Conservation (phyloP, 2,329 filamentous ascomycete genomes). For the Microsporum ferrugineum region DNA sequence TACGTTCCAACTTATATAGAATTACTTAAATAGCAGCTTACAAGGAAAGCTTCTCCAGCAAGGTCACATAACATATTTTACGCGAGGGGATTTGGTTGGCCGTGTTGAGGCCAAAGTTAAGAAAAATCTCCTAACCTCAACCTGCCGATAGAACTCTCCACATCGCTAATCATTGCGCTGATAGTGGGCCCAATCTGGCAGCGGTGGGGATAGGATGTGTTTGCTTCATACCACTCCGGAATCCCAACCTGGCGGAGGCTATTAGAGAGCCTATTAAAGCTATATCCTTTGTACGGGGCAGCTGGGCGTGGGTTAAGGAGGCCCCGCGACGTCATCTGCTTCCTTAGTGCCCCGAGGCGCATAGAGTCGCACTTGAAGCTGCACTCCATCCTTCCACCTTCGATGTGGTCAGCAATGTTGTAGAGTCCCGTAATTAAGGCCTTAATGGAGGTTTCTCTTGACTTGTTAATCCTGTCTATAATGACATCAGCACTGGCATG, state of each 20-base stretch:
- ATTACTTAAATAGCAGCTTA: no score
- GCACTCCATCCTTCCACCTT: not conserved
- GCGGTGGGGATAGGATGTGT: no score
- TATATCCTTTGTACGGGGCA: not conserved
- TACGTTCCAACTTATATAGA: no score
- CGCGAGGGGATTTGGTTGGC: no score
- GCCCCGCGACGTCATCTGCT: not conserved
- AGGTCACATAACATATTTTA: no score
- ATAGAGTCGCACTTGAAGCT: not conserved
- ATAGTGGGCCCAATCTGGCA: no score
- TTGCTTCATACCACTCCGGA: not conserved
- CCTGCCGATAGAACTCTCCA: no score
- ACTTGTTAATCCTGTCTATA: not conserved
- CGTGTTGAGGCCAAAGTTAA: no score
- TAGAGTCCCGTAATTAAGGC: not conserved
- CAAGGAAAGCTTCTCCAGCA: no score
- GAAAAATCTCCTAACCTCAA: no score
- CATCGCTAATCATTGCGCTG: no score
- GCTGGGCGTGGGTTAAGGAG: not conserved
- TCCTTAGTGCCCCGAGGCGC: not conserved
- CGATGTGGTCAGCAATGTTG: not conserved
- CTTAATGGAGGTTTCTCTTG: not conserved
- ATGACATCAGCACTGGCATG: not conserved
- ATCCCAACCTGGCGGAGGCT: not conserved
- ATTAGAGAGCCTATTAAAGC: not conserved